Conservation (phyloP, 257 asterid genomes). For the Solanum bulbocastanum region DNA sequence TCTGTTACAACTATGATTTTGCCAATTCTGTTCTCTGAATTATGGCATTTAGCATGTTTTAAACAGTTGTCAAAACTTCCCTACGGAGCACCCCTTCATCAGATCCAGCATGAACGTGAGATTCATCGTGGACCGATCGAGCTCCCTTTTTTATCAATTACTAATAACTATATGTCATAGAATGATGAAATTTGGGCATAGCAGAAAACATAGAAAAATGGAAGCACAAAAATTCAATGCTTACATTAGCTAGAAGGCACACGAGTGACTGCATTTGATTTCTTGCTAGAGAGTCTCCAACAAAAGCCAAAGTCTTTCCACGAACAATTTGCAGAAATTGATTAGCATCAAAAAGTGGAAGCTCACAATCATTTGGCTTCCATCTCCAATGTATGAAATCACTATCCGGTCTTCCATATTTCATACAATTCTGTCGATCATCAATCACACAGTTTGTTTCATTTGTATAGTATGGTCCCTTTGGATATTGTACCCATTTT, state of each 20-base stretch:
- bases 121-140: too few species aligned
- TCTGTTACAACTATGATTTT: neutral
- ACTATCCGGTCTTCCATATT: constrained; percentile 10
- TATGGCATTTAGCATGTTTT: neutral
- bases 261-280: constrained; percentile 21
- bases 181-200: neutral
- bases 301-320: constrained; percentile 14
- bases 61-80: neutral
- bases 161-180: neutral
- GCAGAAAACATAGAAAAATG: neutral
- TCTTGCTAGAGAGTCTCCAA: constrained; percentile 19
- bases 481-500: constrained; percentile 4
- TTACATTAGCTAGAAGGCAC: constrained; percentile 17
- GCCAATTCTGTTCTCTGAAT: neutral
- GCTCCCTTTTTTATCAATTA: neutral
- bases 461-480: constrained; percentile 9
- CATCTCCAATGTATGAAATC: constrained; percentile 17
- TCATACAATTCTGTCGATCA: constrained; percentile 21
- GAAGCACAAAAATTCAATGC: neutral
- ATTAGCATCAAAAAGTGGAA: constrained; percentile 7
- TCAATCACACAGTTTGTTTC: constrained; percentile 6
- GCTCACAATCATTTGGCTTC: constrained; percentile 17
- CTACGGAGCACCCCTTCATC: too few species aligned
- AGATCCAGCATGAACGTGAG: too few species aligned
- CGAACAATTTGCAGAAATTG: constrained; percentile 11